Percentiles rank a stretch among this genome's conserved stretches.
Evolutionary conservation across 768 basidiomycete genomes (phyloP).

Genomic region (Mycena venus): DNA sequence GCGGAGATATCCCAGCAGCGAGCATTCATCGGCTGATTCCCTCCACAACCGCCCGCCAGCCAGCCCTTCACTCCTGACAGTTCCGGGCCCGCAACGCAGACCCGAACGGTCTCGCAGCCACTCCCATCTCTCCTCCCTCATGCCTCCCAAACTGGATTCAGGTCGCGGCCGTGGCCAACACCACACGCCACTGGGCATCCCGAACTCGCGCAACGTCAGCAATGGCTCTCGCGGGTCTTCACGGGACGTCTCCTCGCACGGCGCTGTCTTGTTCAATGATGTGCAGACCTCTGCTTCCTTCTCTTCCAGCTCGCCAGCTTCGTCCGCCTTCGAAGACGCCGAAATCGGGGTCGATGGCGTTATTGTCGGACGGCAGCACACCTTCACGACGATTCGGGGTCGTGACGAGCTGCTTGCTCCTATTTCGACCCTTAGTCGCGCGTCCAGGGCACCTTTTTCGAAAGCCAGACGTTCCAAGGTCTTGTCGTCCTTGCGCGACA

Average conservation of each 20-base stretch:
- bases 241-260: slow-evolving; percentile 15
- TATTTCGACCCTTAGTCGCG: not conserved
- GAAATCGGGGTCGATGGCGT: not conserved
- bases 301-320: slow-evolving; percentile 21
- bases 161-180: slow-evolving; percentile 34
- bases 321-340: slow-evolving; percentile 32
- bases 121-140: slow-evolving; percentile 19
- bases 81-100: slow-evolving; percentile 28
- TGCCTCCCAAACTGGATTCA: slow-evolving; percentile 8
- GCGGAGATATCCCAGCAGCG: slow-evolving; percentile 22
- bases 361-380: slow-evolving; percentile 23
- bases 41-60: not conserved
- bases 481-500: not conserved
- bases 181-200: slow-evolving; percentile 29
- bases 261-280: not conserved
- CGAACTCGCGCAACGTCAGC: slow-evolving; percentile 31
- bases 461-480: slow-evolving; percentile 20
- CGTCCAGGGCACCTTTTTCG: slow-evolving; percentile 27
- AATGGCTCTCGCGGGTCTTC: slow-evolving; percentile 19
- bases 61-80: slow-evolving; percentile 32
- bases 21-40: not conserved
- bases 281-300: slow-evolving; percentile 19
- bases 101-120: slow-evolving; percentile 24
- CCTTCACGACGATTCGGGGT: slow-evolving; percentile 23
- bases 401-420: not conserved